Evolutionary conservation across 2,329 filamentous ascomycete genomes (phyloP).

Genomic region (Aspergillus nomiae): DNA sequence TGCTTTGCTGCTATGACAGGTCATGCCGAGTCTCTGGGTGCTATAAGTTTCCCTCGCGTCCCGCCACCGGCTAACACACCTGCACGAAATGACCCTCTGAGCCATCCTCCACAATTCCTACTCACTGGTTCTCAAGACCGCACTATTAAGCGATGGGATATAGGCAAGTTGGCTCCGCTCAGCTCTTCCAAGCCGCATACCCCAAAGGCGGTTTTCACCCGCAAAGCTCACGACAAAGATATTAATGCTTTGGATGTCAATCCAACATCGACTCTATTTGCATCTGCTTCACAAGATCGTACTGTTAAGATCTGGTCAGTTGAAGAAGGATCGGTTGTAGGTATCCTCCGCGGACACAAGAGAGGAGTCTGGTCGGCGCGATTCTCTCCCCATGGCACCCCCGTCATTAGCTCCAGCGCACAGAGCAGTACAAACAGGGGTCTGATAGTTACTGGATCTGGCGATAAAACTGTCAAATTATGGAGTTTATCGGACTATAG

Average conservation of each 20-base stretch:
- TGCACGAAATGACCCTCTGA: conserved; percentile 71
- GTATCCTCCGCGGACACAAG: conserved; percentile 88
- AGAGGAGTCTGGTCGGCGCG: conserved; percentile 94
- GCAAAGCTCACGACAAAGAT: conserved; percentile 97
- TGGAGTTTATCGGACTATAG: conserved; percentile 93
- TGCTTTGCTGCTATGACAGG: conserved; percentile 84
- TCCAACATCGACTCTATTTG: conserved; percentile 75
- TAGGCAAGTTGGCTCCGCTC: conserved; percentile 62
- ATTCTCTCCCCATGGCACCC: conserved; percentile 79
- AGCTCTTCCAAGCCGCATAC: conserved; percentile 35
- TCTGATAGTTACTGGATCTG: conserved; percentile 83
- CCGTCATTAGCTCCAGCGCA: conserved; percentile 72
- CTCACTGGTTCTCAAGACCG: conserved; percentile 93
- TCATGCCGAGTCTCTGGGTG: conserved; percentile 90
- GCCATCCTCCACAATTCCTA: conserved; percentile 78
- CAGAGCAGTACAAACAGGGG: conserved; percentile 73
- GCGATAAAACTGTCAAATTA: conserved; percentile 93
- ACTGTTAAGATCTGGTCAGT: conserved; percentile 96
- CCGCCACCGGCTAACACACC: conserved; percentile 68
- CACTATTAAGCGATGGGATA: conserved; percentile 93
- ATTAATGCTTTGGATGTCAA: conserved; percentile 93
- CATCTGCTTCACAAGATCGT: conserved; percentile 93
- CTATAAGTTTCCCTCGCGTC: conserved; percentile 77
- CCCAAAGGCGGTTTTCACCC: conserved; percentile 71
- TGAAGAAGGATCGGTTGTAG: conserved; percentile 85